Evolutionary conservation across 192 early-diverging fungal genomes (phyloP).

Genomic region (Coemansia sp.): DNA sequence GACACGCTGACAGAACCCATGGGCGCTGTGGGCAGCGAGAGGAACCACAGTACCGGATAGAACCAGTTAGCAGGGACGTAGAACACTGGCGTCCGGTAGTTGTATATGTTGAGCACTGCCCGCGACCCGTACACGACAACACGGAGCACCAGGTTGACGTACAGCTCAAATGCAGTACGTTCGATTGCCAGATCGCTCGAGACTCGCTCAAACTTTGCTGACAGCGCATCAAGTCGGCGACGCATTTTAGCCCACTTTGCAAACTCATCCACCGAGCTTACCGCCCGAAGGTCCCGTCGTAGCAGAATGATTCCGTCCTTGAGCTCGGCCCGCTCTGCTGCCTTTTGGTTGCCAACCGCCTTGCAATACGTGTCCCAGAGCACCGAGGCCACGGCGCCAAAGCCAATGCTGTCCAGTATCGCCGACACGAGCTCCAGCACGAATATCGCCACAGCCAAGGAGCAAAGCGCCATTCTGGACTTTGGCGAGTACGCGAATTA

Average conservation of each 20-base stretch:
- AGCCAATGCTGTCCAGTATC: slow-evolving; percentile 54
- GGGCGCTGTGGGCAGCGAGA: slow-evolving; percentile 73
- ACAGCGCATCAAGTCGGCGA: slow-evolving; percentile 70
- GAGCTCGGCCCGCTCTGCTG: slow-evolving; percentile 56
- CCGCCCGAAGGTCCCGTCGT: slow-evolving; percentile 61
- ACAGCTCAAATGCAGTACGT: slow-evolving; percentile 74
- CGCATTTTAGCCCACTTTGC: slow-evolving; percentile 89
- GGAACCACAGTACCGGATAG: slow-evolving; percentile 64
- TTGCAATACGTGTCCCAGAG: slow-evolving; percentile 41
- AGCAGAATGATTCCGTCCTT: slow-evolving; percentile 61
- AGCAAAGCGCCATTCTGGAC: slow-evolving; percentile 31
- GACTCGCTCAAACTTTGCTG: slow-evolving; percentile 64
- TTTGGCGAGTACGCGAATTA: not conserved
- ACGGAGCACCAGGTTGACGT: slow-evolving; percentile 68
- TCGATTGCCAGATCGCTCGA: slow-evolving; percentile 61
- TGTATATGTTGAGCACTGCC: slow-evolving; percentile 63
- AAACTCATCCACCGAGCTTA: slow-evolving; percentile 85
- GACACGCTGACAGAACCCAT: slow-evolving; percentile 72
- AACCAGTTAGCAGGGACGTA: slow-evolving; percentile 76
- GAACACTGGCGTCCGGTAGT: slow-evolving; percentile 67
- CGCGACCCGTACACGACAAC: slow-evolving; percentile 62
- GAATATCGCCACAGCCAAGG: slow-evolving; percentile 57
- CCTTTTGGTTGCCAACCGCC: slow-evolving; percentile 34
- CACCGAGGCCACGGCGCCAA: slow-evolving; percentile 47
- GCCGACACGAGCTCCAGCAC: slow-evolving; percentile 64